A percentile compares a stretch with the other conserved stretches of the same genome.
phyloP scores from a whole-genome alignment of 352 stramenopile genomes.

The Globisporangium echinulatum region DNA sequence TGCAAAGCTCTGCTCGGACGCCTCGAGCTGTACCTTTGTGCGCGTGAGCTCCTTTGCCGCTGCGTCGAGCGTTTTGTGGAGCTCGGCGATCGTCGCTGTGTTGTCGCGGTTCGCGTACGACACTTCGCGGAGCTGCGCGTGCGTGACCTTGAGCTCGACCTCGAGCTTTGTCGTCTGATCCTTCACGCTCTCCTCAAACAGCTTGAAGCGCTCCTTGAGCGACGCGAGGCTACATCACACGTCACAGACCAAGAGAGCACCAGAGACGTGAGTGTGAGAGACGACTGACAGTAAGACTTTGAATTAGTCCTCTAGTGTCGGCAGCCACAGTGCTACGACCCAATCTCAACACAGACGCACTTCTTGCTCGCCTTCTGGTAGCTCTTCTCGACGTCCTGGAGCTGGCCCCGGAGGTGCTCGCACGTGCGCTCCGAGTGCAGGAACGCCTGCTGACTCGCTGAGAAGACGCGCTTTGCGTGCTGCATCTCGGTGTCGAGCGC shows the following conservation, averaged over 20 bases:
- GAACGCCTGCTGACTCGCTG: constrained; percentile 68
- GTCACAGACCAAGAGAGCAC: not conserved
- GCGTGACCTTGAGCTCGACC: constrained; percentile 73
- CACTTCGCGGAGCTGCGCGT: constrained; percentile 61
- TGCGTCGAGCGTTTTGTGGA: constrained; percentile 47
- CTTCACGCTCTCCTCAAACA: constrained; percentile 70
- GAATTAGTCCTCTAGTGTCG: too few species aligned
- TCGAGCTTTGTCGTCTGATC: constrained; percentile 77
- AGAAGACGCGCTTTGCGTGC: constrained; percentile 75
- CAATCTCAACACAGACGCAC: constrained; percentile 16
- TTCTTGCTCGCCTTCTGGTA: constrained; percentile 71
- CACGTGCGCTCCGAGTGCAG: constrained; percentile 59
- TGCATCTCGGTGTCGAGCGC: constrained; percentile 71
- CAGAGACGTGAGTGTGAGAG: not conserved
- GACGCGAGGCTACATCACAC: constrained; percentile 33
- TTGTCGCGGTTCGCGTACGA: constrained; percentile 76
- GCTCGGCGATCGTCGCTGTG: constrained; percentile 43
- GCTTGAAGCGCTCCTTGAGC: constrained; percentile 64
- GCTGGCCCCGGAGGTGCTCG: constrained; percentile 63
- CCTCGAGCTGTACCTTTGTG: constrained; percentile 30
- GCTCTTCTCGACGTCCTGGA: constrained; percentile 67
- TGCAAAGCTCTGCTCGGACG: constrained; percentile 29
- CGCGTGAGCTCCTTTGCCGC: constrained; percentile 41
- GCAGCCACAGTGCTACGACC: too few species aligned
- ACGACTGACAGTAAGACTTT: too few species aligned